Percentiles rank a stretch among this genome's conserved stretches.
These are phyloP conservation scores for Cucurbita moschata DNA, from an alignment of 306 rosid genomes.

Conservation along the genomic window DNA sequence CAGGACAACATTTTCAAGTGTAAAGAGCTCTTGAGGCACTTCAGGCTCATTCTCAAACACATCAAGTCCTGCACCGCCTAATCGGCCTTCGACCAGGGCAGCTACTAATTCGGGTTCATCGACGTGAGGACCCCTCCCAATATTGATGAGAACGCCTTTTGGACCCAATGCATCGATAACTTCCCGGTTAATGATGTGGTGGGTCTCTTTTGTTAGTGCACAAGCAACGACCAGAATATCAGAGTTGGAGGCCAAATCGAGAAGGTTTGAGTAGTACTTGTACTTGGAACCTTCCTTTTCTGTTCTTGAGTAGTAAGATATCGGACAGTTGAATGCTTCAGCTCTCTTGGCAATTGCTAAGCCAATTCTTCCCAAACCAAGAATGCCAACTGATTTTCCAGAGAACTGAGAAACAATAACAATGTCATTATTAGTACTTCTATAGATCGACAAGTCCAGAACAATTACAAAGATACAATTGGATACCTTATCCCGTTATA, in stretches of 20 bases:
- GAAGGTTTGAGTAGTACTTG: slow-evolving; percentile 59
- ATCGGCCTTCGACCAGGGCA: slow-evolving; percentile 63
- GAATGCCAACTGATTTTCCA: slow-evolving; percentile 70
- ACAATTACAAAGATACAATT: neutral
- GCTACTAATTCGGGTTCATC: slow-evolving; percentile 59
- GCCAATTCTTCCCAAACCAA: slow-evolving; percentile 83
- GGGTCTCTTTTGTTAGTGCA: slow-evolving; percentile 47
- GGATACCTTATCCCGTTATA: neutral
- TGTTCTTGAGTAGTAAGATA: slow-evolving; percentile 49
- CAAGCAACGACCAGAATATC: slow-evolving; percentile 74
- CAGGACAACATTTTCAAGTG: slow-evolving; percentile 63
- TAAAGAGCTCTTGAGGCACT: slow-evolving; percentile 58
- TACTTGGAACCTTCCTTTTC: slow-evolving; percentile 35
- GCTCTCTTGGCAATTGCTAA: slow-evolving; percentile 64
- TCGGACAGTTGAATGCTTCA: slow-evolving; percentile 60
- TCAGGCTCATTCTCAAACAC: slow-evolving; percentile 69
- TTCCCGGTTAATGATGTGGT: slow-evolving; percentile 46
- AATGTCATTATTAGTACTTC: neutral
- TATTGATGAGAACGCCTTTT: slow-evolving; percentile 55
- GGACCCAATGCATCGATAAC: slow-evolving; percentile 69
- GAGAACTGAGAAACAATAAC: slow-evolving; percentile 40
- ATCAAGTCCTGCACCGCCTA: slow-evolving; percentile 82
- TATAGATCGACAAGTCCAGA: neutral
- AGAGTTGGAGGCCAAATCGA: slow-evolving; percentile 61
- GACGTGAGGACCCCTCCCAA: slow-evolving; percentile 81